Evolutionary conservation across 73 alveolate species (phyloP).

Genomic region (Urostyla sp.): DNA sequence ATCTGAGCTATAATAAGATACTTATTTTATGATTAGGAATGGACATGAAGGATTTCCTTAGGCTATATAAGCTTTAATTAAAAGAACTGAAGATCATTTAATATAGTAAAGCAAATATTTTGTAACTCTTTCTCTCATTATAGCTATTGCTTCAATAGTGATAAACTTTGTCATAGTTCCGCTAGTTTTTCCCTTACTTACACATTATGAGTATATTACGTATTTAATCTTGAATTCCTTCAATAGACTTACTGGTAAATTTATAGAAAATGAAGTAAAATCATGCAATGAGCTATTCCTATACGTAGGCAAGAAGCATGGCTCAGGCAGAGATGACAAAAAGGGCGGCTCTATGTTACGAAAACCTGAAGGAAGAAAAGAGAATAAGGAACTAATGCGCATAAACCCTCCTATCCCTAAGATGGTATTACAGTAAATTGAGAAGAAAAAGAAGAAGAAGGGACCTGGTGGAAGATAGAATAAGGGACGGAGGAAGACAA

Average conservation of each 20-base stretch:
- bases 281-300: slow-evolving; percentile 27
- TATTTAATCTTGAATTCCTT: slow-evolving; percentile 20
- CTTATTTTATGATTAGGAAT: slow-evolving; percentile 39
- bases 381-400: slow-evolving; percentile 32
- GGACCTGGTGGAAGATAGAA: background rate
- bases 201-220: slow-evolving; percentile 48
- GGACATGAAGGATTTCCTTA: slow-evolving; percentile 39
- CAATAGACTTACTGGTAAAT: slow-evolving; percentile 21
- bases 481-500: too few relatives aligned
- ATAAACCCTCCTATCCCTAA: slow-evolving; percentile 43
- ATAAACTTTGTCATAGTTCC: slow-evolving; percentile 43
- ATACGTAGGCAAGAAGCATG: slow-evolving; percentile 28
- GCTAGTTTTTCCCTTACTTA: slow-evolving; percentile 30
- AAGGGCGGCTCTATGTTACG: slow-evolving; percentile 4
- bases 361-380: slow-evolving; percentile 49
- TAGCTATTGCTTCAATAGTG: slow-evolving; percentile 23
- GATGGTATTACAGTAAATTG: slow-evolving; percentile 7
- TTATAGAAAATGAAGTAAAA: slow-evolving; percentile 50
- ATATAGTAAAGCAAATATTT: background rate
- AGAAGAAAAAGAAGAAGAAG: slow-evolving; percentile 9
- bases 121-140: slow-evolving; percentile 7
- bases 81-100: background rate
- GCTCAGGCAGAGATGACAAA: slow-evolving; percentile 2
- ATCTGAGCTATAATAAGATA: slow-evolving; percentile 20
- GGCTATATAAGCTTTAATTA: slow-evolving; percentile 4